Evolutionary conservation across 306 rosid genomes (phyloP).

Genomic region (Vigna angularis): DNA sequence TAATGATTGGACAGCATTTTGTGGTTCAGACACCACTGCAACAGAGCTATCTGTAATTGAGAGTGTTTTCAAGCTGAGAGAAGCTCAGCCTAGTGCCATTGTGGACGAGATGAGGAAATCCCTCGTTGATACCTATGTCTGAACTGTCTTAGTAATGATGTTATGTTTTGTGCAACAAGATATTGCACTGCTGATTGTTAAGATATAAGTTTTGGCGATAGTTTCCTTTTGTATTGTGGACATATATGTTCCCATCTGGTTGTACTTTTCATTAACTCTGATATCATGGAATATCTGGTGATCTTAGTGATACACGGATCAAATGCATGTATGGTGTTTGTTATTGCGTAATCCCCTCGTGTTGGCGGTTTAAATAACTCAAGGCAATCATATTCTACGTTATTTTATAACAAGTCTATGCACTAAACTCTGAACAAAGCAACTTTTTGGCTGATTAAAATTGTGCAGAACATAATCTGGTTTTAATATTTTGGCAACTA

Average conservation of each 20-base stretch:
- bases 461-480: neutral
- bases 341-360: neutral
- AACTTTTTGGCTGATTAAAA: neutral
- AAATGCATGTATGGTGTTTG: neutral
- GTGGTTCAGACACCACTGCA: constrained; percentile 94
- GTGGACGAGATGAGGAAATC: constrained; percentile 93
- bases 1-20: constrained; percentile 96
- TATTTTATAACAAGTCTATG: neutral
- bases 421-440: neutral
- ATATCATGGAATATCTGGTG: neutral
- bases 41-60: constrained; percentile 92
- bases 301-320: neutral
- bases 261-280: neutral
- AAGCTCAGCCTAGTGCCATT: constrained; percentile 81
- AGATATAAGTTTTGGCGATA: constrained; percentile 35
- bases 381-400: too few relatives aligned
- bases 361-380: neutral
- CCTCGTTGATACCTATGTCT: constrained; percentile 76
- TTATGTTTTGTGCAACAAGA: neutral
- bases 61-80: constrained; percentile 91
- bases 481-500: neutral
- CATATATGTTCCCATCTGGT: neutral
- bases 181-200: neutral
- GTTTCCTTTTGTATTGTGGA: constrained; percentile 5
- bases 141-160: constrained; percentile 37